These are phyloP conservation scores for Acrodontium crateriforme DNA, from an alignment of 2,329 filamentous ascomycete species.

Conservation along the genomic window DNA sequence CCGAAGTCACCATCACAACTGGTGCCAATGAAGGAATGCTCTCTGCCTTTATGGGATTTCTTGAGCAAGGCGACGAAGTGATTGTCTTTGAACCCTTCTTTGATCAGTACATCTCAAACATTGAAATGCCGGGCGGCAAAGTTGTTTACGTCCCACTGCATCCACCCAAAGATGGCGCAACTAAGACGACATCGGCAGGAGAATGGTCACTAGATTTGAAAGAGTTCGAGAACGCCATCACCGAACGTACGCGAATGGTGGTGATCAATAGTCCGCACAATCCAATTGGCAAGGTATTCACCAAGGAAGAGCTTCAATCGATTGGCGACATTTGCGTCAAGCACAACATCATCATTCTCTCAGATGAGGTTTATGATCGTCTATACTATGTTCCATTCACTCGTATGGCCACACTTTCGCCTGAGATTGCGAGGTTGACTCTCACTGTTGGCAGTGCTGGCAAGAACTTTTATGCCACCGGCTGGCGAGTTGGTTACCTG, in stretches of 20 bases:
- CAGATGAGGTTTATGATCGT: conserved; percentile 66
- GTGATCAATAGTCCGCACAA: conserved; percentile 86
- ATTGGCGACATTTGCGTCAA: conserved; percentile 86
- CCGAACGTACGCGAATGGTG: conserved; percentile 85
- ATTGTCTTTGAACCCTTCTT: conserved; percentile 99
- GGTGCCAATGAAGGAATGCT: conserved; percentile 89
- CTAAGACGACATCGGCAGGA: conserved; percentile 65
- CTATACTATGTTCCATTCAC: conserved; percentile 94
- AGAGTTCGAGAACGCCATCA: conserved; percentile 69
- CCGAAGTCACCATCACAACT: conserved; percentile 88
- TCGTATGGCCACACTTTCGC: conserved; percentile 76
- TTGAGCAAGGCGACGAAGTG: conserved; percentile 88
- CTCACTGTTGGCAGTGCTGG: conserved; percentile 90
- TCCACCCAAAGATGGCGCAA: conserved; percentile 67
- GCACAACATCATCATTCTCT: conserved; percentile 42
- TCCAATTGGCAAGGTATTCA: conserved; percentile 92
- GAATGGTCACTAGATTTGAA: conserved; percentile 83
- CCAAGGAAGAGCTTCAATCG: conserved; percentile 62
- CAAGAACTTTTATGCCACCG: conserved; percentile 97
- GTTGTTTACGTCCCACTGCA: conserved; percentile 93
- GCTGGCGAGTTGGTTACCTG: conserved; percentile 92
- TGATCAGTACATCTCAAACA: conserved; percentile 98
- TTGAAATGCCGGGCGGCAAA: conserved; percentile 92
- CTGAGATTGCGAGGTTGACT: conserved; percentile 76
- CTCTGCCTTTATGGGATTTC: conserved; percentile 93